These are phyloP conservation scores for Isoetes engelmannii DNA, from an alignment of 83 land plant genomes.

Conservation along the genomic window DNA sequence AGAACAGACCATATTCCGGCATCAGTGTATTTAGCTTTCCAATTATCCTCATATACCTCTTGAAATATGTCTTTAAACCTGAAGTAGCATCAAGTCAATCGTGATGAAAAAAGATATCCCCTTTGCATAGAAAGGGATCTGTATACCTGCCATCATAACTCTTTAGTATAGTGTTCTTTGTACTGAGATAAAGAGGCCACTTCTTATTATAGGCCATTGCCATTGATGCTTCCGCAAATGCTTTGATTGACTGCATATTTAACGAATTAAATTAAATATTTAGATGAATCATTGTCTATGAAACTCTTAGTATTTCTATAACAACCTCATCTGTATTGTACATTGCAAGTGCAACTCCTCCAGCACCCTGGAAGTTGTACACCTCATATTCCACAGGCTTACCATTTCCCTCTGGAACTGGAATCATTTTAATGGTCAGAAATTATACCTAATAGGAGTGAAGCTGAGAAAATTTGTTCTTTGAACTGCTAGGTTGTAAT, in stretches of 20 bases:
- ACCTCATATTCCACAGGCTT: conserved; percentile 3
- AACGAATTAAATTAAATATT: background rate
- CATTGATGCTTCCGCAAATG: conserved; percentile 7
- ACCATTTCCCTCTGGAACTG: conserved; percentile 5
- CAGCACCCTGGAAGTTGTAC: conserved; percentile 8
- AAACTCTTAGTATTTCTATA: background rate
- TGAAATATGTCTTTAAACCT: conserved; percentile 28
- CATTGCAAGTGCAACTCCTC: conserved; percentile 10
- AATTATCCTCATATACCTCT: conserved; percentile 22
- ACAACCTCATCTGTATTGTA: conserved; percentile 12
- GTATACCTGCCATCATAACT: conserved; percentile 10
- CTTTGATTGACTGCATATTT: conserved; percentile 5
- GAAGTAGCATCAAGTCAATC: background rate
- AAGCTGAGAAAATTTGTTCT: background rate
- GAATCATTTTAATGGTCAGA: background rate
- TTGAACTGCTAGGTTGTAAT: background rate
- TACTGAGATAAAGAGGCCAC: conserved; percentile 15
- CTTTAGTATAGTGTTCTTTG: conserved; percentile 12
- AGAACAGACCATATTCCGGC: conserved; percentile 21
- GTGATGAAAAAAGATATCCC: background rate
- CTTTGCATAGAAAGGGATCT: background rate
- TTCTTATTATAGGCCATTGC: conserved; percentile 13
- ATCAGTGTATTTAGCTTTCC: conserved; percentile 25
- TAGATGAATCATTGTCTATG: too few relatives aligned
- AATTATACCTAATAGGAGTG: too few relatives aligned